Conservation (phyloP, 495 filamentous ascomycete species). For the Clavariopsis aquatica region DNA sequence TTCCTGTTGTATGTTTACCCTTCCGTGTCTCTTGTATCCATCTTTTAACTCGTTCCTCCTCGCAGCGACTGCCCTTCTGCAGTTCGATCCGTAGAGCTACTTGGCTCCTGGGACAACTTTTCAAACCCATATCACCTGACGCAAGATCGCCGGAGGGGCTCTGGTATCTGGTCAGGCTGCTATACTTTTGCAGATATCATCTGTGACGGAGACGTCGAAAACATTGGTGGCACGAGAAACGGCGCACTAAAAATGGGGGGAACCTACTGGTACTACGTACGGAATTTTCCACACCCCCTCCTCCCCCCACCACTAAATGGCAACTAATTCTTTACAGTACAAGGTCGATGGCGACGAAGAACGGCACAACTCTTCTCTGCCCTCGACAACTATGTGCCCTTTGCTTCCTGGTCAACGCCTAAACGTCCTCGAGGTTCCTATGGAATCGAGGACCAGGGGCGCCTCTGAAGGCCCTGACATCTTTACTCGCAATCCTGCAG, state of each 20-base stretch:
- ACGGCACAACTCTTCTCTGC: slow-evolving; percentile 66
- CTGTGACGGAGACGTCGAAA: slow-evolving; percentile 68
- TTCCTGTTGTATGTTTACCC: slow-evolving; percentile 43
- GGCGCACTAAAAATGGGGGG: slow-evolving; percentile 88
- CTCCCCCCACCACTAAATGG: background rate
- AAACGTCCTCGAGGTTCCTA: slow-evolving; percentile 78
- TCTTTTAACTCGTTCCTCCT: background rate
- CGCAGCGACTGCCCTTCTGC: slow-evolving; percentile 65
- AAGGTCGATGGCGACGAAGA: slow-evolving; percentile 74
- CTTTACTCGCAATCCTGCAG: slow-evolving; percentile 75
- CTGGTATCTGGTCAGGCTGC: slow-evolving; percentile 79
- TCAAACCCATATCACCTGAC: slow-evolving; percentile 73
- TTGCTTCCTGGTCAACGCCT: slow-evolving; percentile 82
- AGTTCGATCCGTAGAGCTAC: slow-evolving; percentile 70
- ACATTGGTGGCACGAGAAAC: slow-evolving; percentile 58
- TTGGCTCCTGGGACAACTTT: slow-evolving; percentile 96
- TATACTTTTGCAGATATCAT: slow-evolving; percentile 81
- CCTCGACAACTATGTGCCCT: slow-evolving; percentile 76
- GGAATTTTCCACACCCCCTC: no score
- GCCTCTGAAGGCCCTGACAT: slow-evolving; percentile 52
- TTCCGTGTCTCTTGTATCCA: slow-evolving; percentile 5
- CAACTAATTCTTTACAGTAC: slow-evolving; percentile 58
- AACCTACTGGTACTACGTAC: slow-evolving; percentile 93
- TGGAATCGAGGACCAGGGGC: slow-evolving; percentile 53
- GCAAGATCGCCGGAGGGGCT: slow-evolving; percentile 67